These are phyloP conservation scores for Monosporascus sp. DNA, from an alignment of 2,329 filamentous ascomycete genomes.

Conservation along the genomic window DNA sequence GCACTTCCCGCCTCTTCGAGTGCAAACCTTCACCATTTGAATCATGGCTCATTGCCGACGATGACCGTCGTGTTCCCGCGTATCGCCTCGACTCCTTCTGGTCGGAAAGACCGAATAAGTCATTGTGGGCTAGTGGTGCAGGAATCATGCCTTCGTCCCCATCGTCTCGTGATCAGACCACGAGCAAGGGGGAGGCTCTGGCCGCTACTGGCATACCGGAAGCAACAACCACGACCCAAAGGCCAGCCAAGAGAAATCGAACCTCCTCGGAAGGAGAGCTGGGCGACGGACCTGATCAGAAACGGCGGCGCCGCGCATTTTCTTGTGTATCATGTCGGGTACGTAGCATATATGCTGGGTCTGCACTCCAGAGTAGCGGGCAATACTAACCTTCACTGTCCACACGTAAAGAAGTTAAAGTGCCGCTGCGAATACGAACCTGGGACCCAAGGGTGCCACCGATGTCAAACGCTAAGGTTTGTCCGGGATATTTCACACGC, in stretches of 20 bases:
- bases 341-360: background rate
- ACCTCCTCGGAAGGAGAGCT: constrained; percentile 5
- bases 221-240: constrained; percentile 4
- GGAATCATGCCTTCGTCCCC: background rate
- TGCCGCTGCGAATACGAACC: constrained; percentile 25
- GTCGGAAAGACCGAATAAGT: too few species aligned
- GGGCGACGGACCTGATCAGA: constrained; percentile 9
- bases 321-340: constrained; percentile 21
- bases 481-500: background rate
- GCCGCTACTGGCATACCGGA: background rate
- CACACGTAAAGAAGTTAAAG: constrained; percentile 15
- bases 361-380: too few species aligned
- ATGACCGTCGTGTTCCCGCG: background rate
- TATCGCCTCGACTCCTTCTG: background rate
- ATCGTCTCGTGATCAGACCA: background rate
- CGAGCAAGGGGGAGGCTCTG: background rate
- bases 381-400: background rate
- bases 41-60: background rate
- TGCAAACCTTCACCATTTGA: background rate
- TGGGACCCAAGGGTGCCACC: constrained; percentile 20
- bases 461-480: constrained; percentile 24
- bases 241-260: constrained; percentile 8
- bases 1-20: background rate
- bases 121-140: background rate
- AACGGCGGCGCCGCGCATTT: constrained; percentile 22